Evolutionary conservation across 1,284 basidiomycete genomes (phyloP).

Genomic region (Tausonia pullulans): DNA sequence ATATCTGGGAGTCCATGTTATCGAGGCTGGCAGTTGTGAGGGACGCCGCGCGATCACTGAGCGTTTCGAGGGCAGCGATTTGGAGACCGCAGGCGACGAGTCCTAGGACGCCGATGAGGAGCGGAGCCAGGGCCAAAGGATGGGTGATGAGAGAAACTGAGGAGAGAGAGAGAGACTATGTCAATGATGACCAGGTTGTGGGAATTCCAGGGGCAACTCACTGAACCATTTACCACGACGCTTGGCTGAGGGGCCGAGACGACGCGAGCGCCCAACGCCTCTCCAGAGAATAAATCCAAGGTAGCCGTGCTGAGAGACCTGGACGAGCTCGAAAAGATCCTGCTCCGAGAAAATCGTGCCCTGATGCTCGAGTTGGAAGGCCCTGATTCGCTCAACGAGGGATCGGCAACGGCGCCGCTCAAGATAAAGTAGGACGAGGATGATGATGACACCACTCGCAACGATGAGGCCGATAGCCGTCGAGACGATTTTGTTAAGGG

Average conservation of each 20-base stretch:
- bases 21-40: conserved; percentile 49
- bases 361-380: background rate
- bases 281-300: conserved; percentile 21
- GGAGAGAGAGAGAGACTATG: background rate
- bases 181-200: background rate
- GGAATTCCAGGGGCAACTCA: conserved; percentile 20
- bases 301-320: conserved; percentile 3
- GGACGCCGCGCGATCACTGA: conserved; percentile 52
- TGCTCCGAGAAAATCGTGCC: background rate
- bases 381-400: conserved; percentile 5
- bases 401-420: conserved; percentile 8
- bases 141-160: conserved; percentile 73
- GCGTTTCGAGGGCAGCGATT: conserved; percentile 57
- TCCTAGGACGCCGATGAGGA: conserved; percentile 81
- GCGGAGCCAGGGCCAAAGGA: conserved; percentile 73
- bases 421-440: conserved; percentile 7
- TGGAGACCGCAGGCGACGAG: conserved; percentile 81
- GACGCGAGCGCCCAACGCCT: conserved; percentile 10
- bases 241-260: background rate
- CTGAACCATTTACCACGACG: conserved; percentile 27
- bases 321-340: conserved; percentile 12
- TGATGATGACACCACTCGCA: conserved; percentile 7
- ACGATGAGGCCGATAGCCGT: conserved; percentile 63
- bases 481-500: conserved; percentile 61
- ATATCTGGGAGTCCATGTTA: conserved; percentile 59